phyloP scores from a whole-genome alignment of 2,329 filamentous ascomycete genomes.

The Alternaria sp. region DNA sequence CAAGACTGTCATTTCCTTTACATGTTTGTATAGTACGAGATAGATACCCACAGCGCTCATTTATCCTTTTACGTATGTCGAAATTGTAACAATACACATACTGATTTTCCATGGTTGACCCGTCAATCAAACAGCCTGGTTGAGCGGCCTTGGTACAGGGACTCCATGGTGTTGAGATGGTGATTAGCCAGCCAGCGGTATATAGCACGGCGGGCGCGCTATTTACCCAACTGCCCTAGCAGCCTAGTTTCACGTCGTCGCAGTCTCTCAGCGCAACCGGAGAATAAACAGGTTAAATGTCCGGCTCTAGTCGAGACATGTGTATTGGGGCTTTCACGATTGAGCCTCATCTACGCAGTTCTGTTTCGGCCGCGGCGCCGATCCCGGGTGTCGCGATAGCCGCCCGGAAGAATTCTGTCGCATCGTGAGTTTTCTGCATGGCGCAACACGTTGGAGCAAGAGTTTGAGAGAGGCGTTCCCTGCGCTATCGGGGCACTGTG shows the following conservation, averaged over 20 bases:
- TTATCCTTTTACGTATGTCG: not conserved
- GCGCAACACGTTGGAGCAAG: constrained; percentile 3
- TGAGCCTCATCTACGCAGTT: constrained; percentile 24
- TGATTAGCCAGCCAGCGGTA: constrained; percentile 1
- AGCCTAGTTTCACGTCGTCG: constrained; percentile 9
- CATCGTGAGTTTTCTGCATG: constrained; percentile 1
- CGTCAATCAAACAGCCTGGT: not conserved
- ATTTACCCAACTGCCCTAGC: constrained; percentile 14
- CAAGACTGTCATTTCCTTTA: constrained; percentile 9
- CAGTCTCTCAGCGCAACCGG: constrained; percentile 11
- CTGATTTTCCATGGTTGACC: not conserved
- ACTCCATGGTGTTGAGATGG: not conserved
- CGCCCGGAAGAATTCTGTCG: constrained; percentile 31
- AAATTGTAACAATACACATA: not conserved
- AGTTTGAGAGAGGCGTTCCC: not conserved
- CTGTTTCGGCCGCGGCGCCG: constrained; percentile 36
- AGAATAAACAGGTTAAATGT: constrained; percentile 26
- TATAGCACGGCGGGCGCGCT: not conserved
- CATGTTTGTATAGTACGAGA: constrained; percentile 11
- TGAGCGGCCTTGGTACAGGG: constrained; percentile 2
- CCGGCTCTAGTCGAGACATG: constrained; percentile 16
- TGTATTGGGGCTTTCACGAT: constrained; percentile 8
- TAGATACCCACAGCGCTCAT: constrained; percentile 17
- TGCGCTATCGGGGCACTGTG: constrained; percentile 8
- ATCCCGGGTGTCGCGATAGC: constrained; percentile 22